These are phyloP conservation scores for Umbellularia californica DNA, from an alignment of 164 flowering plant species.

Conservation along the genomic window DNA sequence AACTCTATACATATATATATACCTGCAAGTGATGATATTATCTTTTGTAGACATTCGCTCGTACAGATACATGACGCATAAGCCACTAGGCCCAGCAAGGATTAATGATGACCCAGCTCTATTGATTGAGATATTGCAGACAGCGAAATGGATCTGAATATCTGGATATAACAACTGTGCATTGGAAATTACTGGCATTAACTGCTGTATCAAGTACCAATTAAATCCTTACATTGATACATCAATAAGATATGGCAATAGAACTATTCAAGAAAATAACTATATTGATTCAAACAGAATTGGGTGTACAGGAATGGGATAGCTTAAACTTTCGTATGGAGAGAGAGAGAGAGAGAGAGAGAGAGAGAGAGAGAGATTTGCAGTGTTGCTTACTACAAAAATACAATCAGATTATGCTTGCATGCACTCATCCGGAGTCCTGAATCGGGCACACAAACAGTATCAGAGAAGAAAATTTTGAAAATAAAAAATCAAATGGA, in stretches of 20 bases:
- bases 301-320: not conserved
- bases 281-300: not conserved
- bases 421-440: not conserved
- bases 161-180: conserved; percentile 66
- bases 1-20: not conserved
- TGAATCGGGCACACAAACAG: not conserved
- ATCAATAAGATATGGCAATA: not conserved
- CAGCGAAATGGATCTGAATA: conserved; percentile 38
- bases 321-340: not conserved
- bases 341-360: not conserved
- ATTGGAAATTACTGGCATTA: conserved; percentile 8
- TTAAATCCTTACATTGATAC: not conserved
- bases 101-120: conserved; percentile 66
- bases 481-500: not conserved
- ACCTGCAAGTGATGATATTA: conserved; percentile 65
- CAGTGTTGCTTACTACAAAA: not conserved
- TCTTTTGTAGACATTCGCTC: conserved; percentile 51
- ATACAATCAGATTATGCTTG: not conserved
- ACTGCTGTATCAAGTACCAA: not conserved
- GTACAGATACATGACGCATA: conserved; percentile 64
- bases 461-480: not conserved
- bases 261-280: not conserved
- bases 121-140: conserved; percentile 57
- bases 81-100: conserved; percentile 48
- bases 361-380: no score